These are phyloP conservation scores for Pyricularia grisea DNA, from an alignment of 2,329 filamentous ascomycete species.

Conservation along the genomic window DNA sequence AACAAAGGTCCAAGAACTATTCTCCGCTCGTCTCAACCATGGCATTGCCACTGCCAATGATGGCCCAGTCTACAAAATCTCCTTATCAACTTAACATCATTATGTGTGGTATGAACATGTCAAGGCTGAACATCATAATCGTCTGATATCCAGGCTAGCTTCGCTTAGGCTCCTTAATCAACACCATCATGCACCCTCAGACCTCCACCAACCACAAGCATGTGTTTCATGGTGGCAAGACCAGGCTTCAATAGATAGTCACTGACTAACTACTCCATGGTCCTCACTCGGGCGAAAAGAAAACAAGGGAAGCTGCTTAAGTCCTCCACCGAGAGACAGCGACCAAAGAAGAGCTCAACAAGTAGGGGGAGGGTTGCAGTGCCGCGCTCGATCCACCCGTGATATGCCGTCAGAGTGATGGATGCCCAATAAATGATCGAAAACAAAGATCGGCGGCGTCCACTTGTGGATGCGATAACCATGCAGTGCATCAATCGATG, in stretches of 20 bases:
- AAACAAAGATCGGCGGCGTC: background rate
- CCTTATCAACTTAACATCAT: background rate
- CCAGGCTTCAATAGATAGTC: background rate
- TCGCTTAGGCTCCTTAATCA: background rate
- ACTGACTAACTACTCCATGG: background rate
- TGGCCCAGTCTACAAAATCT: background rate
- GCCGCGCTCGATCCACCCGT: background rate
- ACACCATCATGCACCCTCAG: background rate
- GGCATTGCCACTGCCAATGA: background rate
- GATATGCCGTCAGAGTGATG: background rate
- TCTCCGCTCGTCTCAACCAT: background rate
- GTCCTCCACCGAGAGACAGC: background rate
- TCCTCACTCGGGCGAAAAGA: too few relatives aligned
- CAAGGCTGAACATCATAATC: background rate
- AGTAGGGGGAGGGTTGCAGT: background rate
- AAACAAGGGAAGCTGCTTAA: background rate
- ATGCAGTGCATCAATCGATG: too few relatives aligned
- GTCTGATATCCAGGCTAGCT: background rate
- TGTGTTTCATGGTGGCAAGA: background rate
- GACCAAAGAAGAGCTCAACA: background rate
- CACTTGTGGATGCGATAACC: too few relatives aligned
- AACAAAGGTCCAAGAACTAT: background rate
- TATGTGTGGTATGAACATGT: background rate
- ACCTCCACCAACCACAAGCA: background rate
- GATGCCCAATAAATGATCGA: background rate